These are phyloP conservation scores for Pelargonium citronellum DNA, from an alignment of 441 rosid species.

Conservation along the genomic window DNA sequence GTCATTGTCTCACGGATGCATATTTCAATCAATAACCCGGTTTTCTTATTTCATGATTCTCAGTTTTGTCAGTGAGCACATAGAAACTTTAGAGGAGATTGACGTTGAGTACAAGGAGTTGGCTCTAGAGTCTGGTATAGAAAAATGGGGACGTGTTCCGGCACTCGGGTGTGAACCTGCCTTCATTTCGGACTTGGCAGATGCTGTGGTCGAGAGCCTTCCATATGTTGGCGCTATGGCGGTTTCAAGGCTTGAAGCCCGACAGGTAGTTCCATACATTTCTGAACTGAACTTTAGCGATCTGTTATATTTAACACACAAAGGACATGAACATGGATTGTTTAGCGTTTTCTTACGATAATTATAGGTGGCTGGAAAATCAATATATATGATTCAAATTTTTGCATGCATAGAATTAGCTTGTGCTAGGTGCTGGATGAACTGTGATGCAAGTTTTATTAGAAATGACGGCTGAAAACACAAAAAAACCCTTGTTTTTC, in stretches of 20 bases:
- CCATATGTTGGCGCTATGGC: slow-evolving; percentile 99
- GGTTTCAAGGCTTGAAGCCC: slow-evolving; percentile 92
- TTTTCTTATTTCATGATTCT: slow-evolving; percentile 14
- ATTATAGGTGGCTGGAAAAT: too few relatives aligned
- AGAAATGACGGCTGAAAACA: too few relatives aligned
- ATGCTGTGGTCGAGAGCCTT: slow-evolving; percentile 93
- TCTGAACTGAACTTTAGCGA: background rate
- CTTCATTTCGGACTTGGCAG: slow-evolving; percentile 95
- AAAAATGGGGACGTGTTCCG: slow-evolving; percentile 60
- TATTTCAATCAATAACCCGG: slow-evolving; percentile 10
- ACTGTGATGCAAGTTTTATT: too few relatives aligned
- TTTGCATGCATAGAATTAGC: too few relatives aligned
- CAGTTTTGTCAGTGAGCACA: slow-evolving; percentile 68
- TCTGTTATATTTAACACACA: too few relatives aligned
- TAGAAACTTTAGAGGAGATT: slow-evolving; percentile 30
- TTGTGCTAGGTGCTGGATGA: too few relatives aligned
- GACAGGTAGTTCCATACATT: slow-evolving; percentile 51
- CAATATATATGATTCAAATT: too few relatives aligned
- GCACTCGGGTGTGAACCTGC: slow-evolving; percentile 89
- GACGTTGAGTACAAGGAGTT: slow-evolving; percentile 30
- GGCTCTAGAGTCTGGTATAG: slow-evolving; percentile 27
- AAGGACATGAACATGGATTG: too few relatives aligned
- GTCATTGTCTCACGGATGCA: slow-evolving; percentile 9
- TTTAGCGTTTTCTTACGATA: too few relatives aligned
- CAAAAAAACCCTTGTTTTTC: too few relatives aligned